phyloP scores from a whole-genome alignment of 2,329 filamentous ascomycete species.

The Alternaria postmessia region DNA sequence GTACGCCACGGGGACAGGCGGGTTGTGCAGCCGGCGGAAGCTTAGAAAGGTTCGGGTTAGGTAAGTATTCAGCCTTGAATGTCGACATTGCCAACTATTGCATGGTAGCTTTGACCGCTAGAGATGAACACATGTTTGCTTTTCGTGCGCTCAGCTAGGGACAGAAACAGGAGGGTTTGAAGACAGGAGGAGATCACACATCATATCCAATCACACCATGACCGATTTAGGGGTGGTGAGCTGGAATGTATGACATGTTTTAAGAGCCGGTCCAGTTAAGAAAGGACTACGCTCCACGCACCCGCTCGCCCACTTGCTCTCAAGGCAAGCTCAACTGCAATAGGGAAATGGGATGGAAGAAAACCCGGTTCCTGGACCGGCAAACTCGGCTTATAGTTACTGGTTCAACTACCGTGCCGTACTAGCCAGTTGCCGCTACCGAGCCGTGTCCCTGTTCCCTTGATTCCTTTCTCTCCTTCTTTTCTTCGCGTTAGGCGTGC shows the following conservation, averaged over 20 bases:
- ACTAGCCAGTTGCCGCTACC: not conserved
- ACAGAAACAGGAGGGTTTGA: not conserved
- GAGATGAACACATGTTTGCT: not conserved
- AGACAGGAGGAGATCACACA: not conserved
- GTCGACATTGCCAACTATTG: not conserved
- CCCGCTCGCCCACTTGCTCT: not conserved
- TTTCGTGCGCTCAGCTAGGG: not conserved
- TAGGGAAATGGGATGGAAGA: not conserved
- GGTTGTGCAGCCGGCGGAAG: slow-evolving; percentile 1
- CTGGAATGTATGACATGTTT: not conserved
- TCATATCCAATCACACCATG: not conserved
- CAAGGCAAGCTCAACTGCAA: not conserved
- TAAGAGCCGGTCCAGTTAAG: not conserved
- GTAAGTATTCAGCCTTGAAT: not conserved
- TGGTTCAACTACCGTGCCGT: not conserved
- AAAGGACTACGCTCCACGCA: not conserved
- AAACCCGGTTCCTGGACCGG: slow-evolving; percentile 1
- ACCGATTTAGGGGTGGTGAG: not conserved
- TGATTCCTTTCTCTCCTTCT: not conserved
- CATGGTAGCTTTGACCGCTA: not conserved
- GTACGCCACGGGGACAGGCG: not conserved
- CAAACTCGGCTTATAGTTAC: not conserved
- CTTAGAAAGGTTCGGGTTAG: not conserved
- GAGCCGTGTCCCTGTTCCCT: slow-evolving; percentile 1
- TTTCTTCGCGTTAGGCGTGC: not conserved